Percentiles rank a stretch among this genome's conserved stretches.
These are phyloP conservation scores for Sorghum bicolor DNA, from an alignment of 176 grass and related monocot species.

Conservation along the genomic window DNA sequence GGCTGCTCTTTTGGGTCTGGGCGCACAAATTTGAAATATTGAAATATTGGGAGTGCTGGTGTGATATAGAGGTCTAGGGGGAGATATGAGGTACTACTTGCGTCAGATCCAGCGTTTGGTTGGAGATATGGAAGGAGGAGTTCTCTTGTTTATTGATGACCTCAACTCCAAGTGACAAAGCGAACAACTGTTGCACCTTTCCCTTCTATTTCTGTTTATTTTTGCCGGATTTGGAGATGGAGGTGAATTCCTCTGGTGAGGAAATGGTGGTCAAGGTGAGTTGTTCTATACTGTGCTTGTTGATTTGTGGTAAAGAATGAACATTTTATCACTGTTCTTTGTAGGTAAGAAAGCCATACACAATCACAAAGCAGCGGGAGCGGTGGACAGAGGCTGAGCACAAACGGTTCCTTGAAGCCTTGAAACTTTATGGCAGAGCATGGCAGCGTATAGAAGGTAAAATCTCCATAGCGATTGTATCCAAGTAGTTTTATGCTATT, in stretches of 20 bases:
- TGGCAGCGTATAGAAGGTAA: conserved; percentile 99
- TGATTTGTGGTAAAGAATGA: conserved; percentile 29
- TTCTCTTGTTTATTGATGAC: conserved; percentile 67
- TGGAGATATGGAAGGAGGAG: conserved; percentile 70
- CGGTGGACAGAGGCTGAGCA: conserved; percentile 96
- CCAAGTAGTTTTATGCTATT: background rate
- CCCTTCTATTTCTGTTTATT: conserved; percentile 27
- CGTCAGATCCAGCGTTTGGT: conserved; percentile 60
- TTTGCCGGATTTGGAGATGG: conserved; percentile 50
- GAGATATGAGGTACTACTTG: conserved; percentile 76
- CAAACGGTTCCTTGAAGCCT: conserved; percentile 83
- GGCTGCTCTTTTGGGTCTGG: conserved; percentile 32
- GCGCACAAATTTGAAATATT: conserved; percentile 41
- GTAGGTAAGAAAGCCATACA: conserved; percentile 93
- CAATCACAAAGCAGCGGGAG: conserved; percentile 95
- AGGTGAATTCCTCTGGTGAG: conserved; percentile 73
- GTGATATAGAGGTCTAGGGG: conserved; percentile 52
- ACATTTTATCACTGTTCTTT: conserved; percentile 17
- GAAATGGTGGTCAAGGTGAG: conserved; percentile 80
- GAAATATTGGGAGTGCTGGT: conserved; percentile 13
- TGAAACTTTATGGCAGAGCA: conserved; percentile 91
- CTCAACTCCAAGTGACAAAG: conserved; percentile 77
- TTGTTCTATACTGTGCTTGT: conserved; percentile 2
- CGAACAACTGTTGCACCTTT: conserved; percentile 9
- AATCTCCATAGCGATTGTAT: conserved; percentile 19